A percentile compares a stretch with the other conserved stretches of the same genome.
Conservation (phyloP, 202 grass and related monocot species). For the Zizania palustris region DNA sequence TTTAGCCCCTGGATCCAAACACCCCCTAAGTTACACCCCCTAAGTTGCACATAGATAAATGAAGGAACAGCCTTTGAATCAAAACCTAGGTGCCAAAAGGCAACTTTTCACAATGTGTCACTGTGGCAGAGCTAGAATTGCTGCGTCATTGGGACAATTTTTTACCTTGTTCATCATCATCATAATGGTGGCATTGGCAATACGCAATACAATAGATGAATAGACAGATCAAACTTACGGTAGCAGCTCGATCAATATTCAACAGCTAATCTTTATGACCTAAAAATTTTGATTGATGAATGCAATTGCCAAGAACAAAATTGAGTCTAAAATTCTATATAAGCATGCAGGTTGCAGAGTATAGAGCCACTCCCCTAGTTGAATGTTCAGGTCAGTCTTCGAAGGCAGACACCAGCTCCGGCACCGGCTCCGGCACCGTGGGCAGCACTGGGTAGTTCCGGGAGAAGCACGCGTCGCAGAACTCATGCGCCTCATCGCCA, state of each 20-base stretch:
- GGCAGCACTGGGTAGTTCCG: slow-evolving; percentile 71
- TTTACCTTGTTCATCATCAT: slow-evolving; percentile 29
- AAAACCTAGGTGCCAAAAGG: neutral
- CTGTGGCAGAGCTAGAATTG: neutral
- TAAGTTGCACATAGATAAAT: neutral
- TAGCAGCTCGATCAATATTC: slow-evolving; percentile 40
- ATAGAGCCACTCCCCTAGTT: slow-evolving; percentile 21
- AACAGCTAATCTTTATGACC: slow-evolving; percentile 8
- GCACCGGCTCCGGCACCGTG: slow-evolving; percentile 38
- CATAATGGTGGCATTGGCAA: slow-evolving; percentile 43
- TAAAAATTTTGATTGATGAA: slow-evolving; percentile 41
- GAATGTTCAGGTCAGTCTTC: slow-evolving; percentile 47
- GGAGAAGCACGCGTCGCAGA: slow-evolving; percentile 87
- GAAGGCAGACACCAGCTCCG: slow-evolving; percentile 47
- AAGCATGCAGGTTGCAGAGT: slow-evolving; percentile 45
- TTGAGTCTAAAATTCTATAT: slow-evolving; percentile 40
- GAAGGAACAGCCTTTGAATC: neutral
- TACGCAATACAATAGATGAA: slow-evolving; percentile 46
- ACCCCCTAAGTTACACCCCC: no score
- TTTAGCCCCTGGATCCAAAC: no score
- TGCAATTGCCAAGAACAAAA: slow-evolving; percentile 47
- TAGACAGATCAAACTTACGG: slow-evolving; percentile 36
- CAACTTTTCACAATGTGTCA: slow-evolving; percentile 2
- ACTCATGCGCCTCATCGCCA: slow-evolving; percentile 59
- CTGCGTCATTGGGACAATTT: slow-evolving; percentile 11